Conservation (phyloP, 371 early-diverging fungal genomes). For the Actinomortierella wolfii region DNA sequence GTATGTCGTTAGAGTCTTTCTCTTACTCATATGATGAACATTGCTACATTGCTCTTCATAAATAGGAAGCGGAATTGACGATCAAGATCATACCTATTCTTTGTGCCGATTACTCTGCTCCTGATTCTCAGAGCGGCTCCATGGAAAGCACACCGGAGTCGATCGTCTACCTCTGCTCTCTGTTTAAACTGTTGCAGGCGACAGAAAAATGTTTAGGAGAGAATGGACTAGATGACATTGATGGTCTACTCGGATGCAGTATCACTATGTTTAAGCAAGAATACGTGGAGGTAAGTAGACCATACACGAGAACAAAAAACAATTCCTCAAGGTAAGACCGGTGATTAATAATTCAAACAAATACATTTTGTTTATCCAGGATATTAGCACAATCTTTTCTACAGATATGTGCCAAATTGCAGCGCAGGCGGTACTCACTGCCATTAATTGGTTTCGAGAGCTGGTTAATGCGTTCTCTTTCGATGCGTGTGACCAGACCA, state of each 20-base stretch:
- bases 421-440: conserved; percentile 58
- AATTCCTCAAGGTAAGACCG: background rate
- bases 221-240: conserved; percentile 67
- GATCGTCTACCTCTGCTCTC: conserved; percentile 64
- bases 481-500: conserved; percentile 44
- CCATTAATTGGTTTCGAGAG: conserved; percentile 74
- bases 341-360: background rate
- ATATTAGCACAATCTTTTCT: conserved; percentile 25
- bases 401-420: conserved; percentile 36
- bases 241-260: conserved; percentile 76
- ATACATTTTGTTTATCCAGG: conserved; percentile 10
- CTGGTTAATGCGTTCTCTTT: conserved; percentile 70
- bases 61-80: conserved; percentile 25
- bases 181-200: conserved; percentile 75
- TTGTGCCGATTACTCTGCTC: conserved; percentile 18
- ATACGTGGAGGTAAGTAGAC: conserved; percentile 45
- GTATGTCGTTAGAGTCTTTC: background rate
- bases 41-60: conserved; percentile 36
- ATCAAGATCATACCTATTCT: conserved; percentile 42
- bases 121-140: conserved; percentile 14
- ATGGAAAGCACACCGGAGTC: conserved; percentile 25
- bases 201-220: conserved; percentile 65
- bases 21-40: conserved; percentile 13
- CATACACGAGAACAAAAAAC: background rate
- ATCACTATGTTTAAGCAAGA: conserved; percentile 55